Percentiles rank a stretch among this genome's conserved stretches.
Evolutionary conservation across 148 eudicot genomes (phyloP).

Genomic region (Silene uniflora): DNA sequence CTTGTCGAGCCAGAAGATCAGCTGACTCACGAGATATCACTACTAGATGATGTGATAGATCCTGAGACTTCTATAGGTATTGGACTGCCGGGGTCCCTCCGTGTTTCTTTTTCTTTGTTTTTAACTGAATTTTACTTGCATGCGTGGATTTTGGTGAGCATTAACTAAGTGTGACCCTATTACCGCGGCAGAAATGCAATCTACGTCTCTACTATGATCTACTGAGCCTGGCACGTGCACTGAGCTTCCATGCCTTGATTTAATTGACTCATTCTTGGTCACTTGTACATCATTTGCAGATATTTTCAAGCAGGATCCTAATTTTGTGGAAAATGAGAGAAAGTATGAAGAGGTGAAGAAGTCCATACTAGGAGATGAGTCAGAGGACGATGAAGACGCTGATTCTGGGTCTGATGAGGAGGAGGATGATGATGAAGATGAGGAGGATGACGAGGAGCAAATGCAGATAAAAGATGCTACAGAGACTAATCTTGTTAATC

Average conservation of each 20-base stretch:
- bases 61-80: slow-evolving; percentile 81
- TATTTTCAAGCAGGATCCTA: slow-evolving; percentile 77
- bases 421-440: slow-evolving; percentile 67
- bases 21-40: slow-evolving; percentile 77
- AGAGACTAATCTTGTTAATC: slow-evolving; percentile 90
- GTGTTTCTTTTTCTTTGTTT: not conserved
- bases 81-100: not conserved
- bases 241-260: not conserved
- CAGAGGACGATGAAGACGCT: slow-evolving; percentile 69
- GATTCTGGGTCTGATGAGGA: slow-evolving; percentile 70
- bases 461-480: slow-evolving; percentile 86
- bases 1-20: slow-evolving; percentile 95
- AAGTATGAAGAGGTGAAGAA: slow-evolving; percentile 81
- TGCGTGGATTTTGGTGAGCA: not conserved
- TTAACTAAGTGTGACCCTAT: not conserved
- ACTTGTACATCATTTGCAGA: slow-evolving; percentile 40
- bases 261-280: not conserved
- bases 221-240: not conserved
- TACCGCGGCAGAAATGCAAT: not conserved
- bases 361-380: slow-evolving; percentile 80
- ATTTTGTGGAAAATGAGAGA: slow-evolving; percentile 72
- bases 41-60: slow-evolving; percentile 54
- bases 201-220: not conserved
- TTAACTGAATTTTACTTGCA: not conserved
- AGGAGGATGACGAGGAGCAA: slow-evolving; percentile 66